Evolutionary conservation across 192 early-diverging fungal genomes (phyloP).

Genomic region (Coemansia sp.): DNA sequence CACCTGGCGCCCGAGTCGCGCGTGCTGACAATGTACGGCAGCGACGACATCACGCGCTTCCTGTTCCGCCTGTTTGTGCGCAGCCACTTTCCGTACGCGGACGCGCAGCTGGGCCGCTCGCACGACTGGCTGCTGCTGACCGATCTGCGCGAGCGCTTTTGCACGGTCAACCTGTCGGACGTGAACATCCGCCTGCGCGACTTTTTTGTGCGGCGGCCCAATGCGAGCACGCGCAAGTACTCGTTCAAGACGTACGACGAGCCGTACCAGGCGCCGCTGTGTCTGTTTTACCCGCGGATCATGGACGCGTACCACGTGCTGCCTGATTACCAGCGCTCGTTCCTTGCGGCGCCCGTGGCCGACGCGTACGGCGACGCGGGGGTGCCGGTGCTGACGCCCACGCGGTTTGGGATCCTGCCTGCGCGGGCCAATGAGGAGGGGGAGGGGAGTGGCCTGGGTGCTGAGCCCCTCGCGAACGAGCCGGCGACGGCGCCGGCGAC

Average conservation of each 20-base stretch:
- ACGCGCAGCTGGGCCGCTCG: constrained; percentile 58
- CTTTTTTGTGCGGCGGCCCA: constrained; percentile 78
- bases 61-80: constrained; percentile 63
- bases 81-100: constrained; percentile 74
- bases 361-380: constrained; percentile 12
- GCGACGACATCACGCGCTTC: constrained; percentile 85
- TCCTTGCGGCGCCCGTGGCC: constrained; percentile 8
- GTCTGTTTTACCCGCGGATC: constrained; percentile 56
- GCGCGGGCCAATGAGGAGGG: no score
- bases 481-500: constrained; percentile 24
- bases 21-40: constrained; percentile 68
- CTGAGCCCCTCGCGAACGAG: no score
- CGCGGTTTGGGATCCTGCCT: constrained; percentile 46
- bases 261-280: constrained; percentile 74
- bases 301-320: constrained; percentile 36
- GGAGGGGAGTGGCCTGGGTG: no score
- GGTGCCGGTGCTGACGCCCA: constrained; percentile 9
- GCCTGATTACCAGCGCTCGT: constrained; percentile 35
- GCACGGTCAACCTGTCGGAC: constrained; percentile 80
- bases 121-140: constrained; percentile 77
- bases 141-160: constrained; percentile 81
- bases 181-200: constrained; percentile 79
- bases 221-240: constrained; percentile 64
- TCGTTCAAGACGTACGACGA: constrained; percentile 88
- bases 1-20: constrained; percentile 70